A percentile compares a stretch with the other conserved stretches of the same genome.
Evolutionary conservation across 495 filamentous ascomycete species (phyloP).

Genomic region (Xylaria sp.): DNA sequence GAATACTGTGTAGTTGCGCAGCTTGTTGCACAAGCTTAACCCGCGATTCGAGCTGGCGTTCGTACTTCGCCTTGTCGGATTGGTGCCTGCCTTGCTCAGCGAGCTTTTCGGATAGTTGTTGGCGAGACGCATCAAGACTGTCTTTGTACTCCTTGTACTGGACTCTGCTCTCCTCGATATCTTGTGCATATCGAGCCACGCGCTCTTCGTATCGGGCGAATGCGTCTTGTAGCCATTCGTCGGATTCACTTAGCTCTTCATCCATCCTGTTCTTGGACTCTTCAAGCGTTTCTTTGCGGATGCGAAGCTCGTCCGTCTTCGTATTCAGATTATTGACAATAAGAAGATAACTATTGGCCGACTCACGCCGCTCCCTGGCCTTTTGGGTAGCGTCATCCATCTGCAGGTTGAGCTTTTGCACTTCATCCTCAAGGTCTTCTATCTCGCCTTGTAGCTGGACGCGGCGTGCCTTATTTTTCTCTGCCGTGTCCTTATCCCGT

Average conservation of each 20-base stretch:
- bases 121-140: slow-evolving; percentile 64
- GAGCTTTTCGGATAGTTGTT: slow-evolving; percentile 71
- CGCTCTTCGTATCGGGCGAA: slow-evolving; percentile 83
- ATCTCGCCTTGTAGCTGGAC: slow-evolving; percentile 74
- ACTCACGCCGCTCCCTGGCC: slow-evolving; percentile 51
- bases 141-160: slow-evolving; percentile 69
- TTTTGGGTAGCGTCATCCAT: slow-evolving; percentile 49
- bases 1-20: slow-evolving; percentile 79
- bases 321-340: slow-evolving; percentile 72
- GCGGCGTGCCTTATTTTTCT: slow-evolving; percentile 69
- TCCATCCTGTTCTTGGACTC: slow-evolving; percentile 73
- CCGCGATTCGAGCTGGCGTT: slow-evolving; percentile 74
- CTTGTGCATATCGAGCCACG: slow-evolving; percentile 66
- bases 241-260: slow-evolving; percentile 77
- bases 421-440: slow-evolving; percentile 67
- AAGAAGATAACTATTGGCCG: slow-evolving; percentile 54
- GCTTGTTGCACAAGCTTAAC: slow-evolving; percentile 77
- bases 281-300: slow-evolving; percentile 64
- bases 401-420: slow-evolving; percentile 58
- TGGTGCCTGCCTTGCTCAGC: slow-evolving; percentile 83
- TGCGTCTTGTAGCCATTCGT: slow-evolving; percentile 76
- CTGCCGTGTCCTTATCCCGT: slow-evolving; percentile 84
- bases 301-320: slow-evolving; percentile 73
- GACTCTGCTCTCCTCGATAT: slow-evolving; percentile 66
- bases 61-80: slow-evolving; percentile 85